These are phyloP conservation scores for Vaccinium darrowii DNA, from an alignment of 148 eudicot species.

Conservation along the genomic window DNA sequence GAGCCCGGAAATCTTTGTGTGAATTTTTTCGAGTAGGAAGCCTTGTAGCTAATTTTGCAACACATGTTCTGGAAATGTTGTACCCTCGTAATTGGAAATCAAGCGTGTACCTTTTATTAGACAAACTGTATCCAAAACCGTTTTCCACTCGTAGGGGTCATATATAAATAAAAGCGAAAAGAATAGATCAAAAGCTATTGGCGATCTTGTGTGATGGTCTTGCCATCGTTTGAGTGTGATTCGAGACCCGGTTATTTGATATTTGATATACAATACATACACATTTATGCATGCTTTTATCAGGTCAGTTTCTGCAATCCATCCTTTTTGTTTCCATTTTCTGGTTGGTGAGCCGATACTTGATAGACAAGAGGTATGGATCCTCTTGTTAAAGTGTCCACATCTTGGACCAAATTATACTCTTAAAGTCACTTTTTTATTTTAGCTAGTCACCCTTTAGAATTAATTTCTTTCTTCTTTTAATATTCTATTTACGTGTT, in stretches of 20 bases:
- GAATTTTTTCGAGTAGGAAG: slow-evolving; percentile 17
- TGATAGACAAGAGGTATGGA: slow-evolving; percentile 7
- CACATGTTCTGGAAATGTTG: not conserved
- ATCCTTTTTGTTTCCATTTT: not conserved
- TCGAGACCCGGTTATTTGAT: not conserved
- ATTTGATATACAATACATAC: not conserved
- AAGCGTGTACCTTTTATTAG: slow-evolving; percentile 12
- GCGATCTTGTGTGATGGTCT: not conserved
- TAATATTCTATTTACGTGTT: not conserved
- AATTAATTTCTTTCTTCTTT: not conserved
- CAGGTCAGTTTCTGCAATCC: not conserved
- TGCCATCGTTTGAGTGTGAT: not conserved
- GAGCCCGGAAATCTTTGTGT: not conserved
- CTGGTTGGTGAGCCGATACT: not conserved
- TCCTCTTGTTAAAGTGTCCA: not conserved
- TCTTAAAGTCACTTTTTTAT: not conserved
- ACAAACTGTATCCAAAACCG: not conserved
- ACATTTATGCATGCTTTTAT: not conserved
- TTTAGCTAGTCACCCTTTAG: not conserved
- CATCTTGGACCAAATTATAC: not conserved
- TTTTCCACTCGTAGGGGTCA: not conserved
- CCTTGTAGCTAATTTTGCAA: slow-evolving; percentile 4
- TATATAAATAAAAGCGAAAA: not conserved
- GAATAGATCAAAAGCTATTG: not conserved
- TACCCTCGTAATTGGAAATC: slow-evolving; percentile 4